These are phyloP conservation scores for Neurospora sp. DNA, from an alignment of 495 filamentous ascomycete species.

Conservation along the genomic window DNA sequence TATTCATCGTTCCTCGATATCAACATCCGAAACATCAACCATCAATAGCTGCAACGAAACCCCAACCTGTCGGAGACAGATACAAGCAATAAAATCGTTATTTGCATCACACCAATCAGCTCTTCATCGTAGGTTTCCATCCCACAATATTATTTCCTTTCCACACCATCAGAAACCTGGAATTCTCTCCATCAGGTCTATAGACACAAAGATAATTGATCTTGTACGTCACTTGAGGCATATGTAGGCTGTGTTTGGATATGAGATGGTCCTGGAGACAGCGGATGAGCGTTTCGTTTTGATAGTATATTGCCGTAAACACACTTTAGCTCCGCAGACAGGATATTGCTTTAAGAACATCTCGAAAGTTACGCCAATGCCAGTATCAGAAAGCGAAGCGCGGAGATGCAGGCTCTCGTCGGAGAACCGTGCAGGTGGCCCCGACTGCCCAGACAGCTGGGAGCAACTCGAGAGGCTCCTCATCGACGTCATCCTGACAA, in stretches of 20 bases:
- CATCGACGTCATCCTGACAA: background rate
- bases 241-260: background rate
- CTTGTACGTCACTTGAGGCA: background rate
- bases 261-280: background rate
- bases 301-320: background rate
- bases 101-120: background rate
- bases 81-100: background rate
- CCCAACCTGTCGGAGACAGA: background rate
- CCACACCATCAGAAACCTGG: background rate
- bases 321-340: background rate
- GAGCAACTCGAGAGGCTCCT: background rate
- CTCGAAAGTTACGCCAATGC: background rate
- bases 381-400: background rate
- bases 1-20: background rate
- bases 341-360: background rate
- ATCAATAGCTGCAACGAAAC: background rate
- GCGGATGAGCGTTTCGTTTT: background rate
- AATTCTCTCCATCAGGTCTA: background rate
- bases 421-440: background rate
- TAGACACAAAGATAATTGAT: too few relatives aligned
- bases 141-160: background rate
- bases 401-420: background rate
- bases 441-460: background rate
- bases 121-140: background rate
- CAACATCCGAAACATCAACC: background rate